Percentiles rank a stretch among this genome's conserved stretches.
These are phyloP conservation scores for Eucalyptus pauciflora DNA, from an alignment of 345 rosid genomes.

Conservation along the genomic window DNA sequence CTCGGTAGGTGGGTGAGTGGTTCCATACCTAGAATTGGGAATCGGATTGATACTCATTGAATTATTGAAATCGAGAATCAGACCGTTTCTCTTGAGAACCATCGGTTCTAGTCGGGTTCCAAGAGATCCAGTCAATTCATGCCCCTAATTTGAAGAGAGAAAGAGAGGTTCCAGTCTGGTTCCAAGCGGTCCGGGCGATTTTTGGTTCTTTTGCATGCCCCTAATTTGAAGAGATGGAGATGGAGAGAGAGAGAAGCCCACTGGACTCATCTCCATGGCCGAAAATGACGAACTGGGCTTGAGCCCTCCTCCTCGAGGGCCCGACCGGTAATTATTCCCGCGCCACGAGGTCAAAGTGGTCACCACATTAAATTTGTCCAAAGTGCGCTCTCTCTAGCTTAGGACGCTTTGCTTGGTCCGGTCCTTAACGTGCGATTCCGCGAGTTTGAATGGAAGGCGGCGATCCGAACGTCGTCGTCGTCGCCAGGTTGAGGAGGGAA, in stretches of 20 bases:
- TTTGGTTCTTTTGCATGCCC: rapidly evolving
- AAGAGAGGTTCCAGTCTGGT: rapidly evolving
- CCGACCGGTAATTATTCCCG: background rate
- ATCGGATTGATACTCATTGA: rapidly evolving
- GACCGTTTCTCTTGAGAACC: rapidly evolving
- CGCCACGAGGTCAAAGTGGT: background rate
- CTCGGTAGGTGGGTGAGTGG: rapidly evolving
- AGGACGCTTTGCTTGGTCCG: background rate
- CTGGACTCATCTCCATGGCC: background rate
- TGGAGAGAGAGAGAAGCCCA: background rate
- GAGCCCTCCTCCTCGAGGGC: background rate
- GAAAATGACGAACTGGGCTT: background rate
- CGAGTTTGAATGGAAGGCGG: background rate
- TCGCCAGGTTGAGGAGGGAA: slow-evolving; percentile 46
- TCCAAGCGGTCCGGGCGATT: too few species aligned
- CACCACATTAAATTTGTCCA: background rate
- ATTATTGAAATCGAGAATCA: too few species aligned
- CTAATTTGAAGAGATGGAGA: background rate
- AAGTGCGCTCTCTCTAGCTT: background rate
- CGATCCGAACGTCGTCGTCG: background rate
- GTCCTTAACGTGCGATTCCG: background rate
- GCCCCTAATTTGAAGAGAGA: too few species aligned
- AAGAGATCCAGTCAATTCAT: rapidly evolving
- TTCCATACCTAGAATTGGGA: rapidly evolving
- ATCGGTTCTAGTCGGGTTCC: rapidly evolving